Conservation (phyloP, 1,284 basidiomycete species). For the Fomes fomentarius region DNA sequence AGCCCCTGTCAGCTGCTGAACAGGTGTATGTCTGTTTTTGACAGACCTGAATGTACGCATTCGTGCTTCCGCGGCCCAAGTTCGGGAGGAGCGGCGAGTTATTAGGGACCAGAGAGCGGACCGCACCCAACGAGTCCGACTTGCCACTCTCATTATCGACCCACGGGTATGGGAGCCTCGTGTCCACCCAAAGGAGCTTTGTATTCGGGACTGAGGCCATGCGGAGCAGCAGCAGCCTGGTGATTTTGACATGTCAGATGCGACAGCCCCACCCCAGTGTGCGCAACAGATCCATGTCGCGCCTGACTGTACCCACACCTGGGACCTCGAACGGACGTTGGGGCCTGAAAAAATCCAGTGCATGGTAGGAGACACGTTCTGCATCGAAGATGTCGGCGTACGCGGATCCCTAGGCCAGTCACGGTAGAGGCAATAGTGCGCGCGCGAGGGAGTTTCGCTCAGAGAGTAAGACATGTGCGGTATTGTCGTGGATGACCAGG, state of each 20-base stretch:
- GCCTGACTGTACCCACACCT: slow-evolving; percentile 11
- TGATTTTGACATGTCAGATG: too few species aligned
- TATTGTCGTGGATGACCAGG: too few species aligned
- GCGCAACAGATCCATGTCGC: slow-evolving; percentile 22
- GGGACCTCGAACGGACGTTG: slow-evolving; percentile 16
- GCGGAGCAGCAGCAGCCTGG: slow-evolving; percentile 19
- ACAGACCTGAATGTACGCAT: slow-evolving; percentile 17
- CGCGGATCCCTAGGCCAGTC: slow-evolving; percentile 19
- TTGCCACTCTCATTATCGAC: slow-evolving; percentile 8
- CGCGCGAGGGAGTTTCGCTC: too few species aligned
- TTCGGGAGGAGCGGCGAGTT: slow-evolving; percentile 23
- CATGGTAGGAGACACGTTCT: slow-evolving; percentile 15
- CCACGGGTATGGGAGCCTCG: slow-evolving; percentile 23
- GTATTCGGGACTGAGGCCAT: slow-evolving; percentile 19
- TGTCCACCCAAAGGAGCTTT: slow-evolving; percentile 22
- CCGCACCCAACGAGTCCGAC: slow-evolving; percentile 1
- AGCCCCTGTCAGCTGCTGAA: background rate
- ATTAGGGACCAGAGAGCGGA: slow-evolving; percentile 15
- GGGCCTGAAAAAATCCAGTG: slow-evolving; percentile 23
- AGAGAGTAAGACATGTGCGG: too few species aligned
- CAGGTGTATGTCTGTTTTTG: too few species aligned
- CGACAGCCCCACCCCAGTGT: slow-evolving; percentile 25
- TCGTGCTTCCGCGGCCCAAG: slow-evolving; percentile 19
- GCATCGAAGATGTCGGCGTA: slow-evolving; percentile 15
- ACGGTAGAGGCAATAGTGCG: background rate